A percentile compares a stretch with the other conserved stretches of the same genome.
Evolutionary conservation across 805 yeast species (phyloP).

Genomic region (Pichia cephalocereana): DNA sequence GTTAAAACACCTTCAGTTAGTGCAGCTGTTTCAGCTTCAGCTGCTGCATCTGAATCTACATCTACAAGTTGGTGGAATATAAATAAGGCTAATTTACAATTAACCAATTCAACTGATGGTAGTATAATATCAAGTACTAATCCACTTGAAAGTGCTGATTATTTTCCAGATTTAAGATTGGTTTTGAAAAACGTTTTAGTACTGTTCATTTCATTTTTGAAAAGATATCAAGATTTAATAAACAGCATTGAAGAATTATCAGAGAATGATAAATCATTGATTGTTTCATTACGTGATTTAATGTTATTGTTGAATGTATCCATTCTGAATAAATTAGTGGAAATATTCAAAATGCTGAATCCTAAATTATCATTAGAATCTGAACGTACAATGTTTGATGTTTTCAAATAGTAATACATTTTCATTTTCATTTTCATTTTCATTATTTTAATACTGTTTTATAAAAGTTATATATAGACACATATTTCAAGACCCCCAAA

Average conservation of each 20-base stretch:
- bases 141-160: slow-evolving; percentile 11
- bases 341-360: slow-evolving; percentile 19
- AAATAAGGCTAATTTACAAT: not conserved
- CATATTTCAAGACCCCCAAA: not conserved
- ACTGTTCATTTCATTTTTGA: slow-evolving; percentile 18
- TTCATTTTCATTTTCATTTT: not conserved
- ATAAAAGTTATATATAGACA: not conserved
- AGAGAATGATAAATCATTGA: not conserved
- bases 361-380: slow-evolving; percentile 10
- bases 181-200: slow-evolving; percentile 22
- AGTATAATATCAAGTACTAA: slow-evolving; percentile 3
- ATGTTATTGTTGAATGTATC: slow-evolving; percentile 21
- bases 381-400: not conserved
- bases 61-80: slow-evolving; percentile 6
- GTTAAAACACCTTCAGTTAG: slow-evolving; percentile 5
- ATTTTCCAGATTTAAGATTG: slow-evolving; percentile 22
- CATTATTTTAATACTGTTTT: no score
- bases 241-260: not conserved
- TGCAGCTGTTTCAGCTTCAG: slow-evolving; percentile 2
- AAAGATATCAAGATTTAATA: slow-evolving; percentile 5
- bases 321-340: slow-evolving; percentile 22
- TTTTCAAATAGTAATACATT: not conserved
- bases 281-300: slow-evolving; percentile 11
- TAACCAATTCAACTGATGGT: slow-evolving; percentile 1
- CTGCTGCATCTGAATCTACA: not conserved